Base-by-base conservation (phyloP, 164 flowering plant genomes). In the Liriodendron chinense region DNA sequence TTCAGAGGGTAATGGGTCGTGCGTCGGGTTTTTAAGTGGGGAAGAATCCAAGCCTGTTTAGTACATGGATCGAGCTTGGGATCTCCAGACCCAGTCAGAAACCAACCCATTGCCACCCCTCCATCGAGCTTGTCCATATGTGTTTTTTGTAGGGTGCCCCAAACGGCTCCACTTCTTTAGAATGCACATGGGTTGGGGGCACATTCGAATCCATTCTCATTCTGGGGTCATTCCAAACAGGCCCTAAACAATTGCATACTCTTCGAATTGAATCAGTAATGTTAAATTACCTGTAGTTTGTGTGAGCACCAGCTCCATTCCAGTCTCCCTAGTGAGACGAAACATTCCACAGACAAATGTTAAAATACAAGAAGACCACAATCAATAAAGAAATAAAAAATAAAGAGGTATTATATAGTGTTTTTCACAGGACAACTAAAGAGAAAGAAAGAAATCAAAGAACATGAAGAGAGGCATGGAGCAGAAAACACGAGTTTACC, bases 241-340 rank as follows among this genome's bases (percentile, higher is more conserved):
- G 16, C 16, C 28, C 28, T 9, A 22, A 65, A 20, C 14, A 25
- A 22, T 65, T 24, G 68, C 24, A 6, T 24, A 22, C 22, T 61
- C 21, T 5, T 61, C 64, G 1, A 64, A 64, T 64, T 26, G 3
- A 20, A 14, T 14, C n/a, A 67, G 8, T 7, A 66, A 23, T 16
- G 50, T 23, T 48, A 48, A 65, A 48, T 26, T 82, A 92, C 98
- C 98, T 94, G 86, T 91, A 93, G 70, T 94, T 94, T 28, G 94
- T 85, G 84, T 94, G 98, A 65, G 97, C 96, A 53, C 98, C 98
- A 24, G 97, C 97, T 9, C 97, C 98, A 73, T 93, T 93, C 97
- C 98, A 94, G 47, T 93, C 97, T 65, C 97, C 98, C 97, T 92
- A 80, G 20, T 20, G n/a, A 48, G 43, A 72, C 28, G 2, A 24